These are phyloP conservation scores for Erodium texanum DNA, from an alignment of 441 rosid species.

Conservation along the genomic window DNA sequence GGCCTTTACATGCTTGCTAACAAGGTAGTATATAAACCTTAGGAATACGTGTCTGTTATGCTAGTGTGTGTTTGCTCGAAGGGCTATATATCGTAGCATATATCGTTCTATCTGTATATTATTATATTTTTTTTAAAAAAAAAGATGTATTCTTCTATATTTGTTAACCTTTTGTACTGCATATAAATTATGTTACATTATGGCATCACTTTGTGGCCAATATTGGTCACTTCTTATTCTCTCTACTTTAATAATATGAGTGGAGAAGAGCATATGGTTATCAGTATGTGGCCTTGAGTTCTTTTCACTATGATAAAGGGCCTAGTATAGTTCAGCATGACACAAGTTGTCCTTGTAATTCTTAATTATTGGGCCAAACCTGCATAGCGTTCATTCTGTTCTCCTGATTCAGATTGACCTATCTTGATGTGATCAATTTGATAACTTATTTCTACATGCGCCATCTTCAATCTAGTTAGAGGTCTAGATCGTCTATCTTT, in stretches of 20 bases:
- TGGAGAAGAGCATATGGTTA: not conserved
- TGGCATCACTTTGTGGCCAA: not conserved
- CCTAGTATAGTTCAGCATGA: not conserved
- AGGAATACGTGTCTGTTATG: constrained; percentile 2
- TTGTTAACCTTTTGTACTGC: not conserved
- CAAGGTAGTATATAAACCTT: constrained; percentile 42
- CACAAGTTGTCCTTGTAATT: not conserved
- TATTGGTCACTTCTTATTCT: not conserved
- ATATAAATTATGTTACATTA: not conserved
- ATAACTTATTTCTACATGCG: not conserved
- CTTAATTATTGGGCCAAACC: not conserved
- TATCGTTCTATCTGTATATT: not conserved
- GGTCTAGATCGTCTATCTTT: not conserved
- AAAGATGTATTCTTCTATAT: not conserved
- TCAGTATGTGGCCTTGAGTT: not conserved
- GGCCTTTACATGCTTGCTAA: constrained; percentile 98
- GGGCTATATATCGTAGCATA: not conserved
- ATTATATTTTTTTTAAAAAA: too few relatives aligned
- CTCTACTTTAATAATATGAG: not conserved
- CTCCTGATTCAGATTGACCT: too few relatives aligned
- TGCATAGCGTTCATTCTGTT: not conserved
- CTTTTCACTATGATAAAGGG: not conserved
- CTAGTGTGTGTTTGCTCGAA: not conserved
- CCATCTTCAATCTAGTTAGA: not conserved
- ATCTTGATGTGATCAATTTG: not conserved